A percentile compares a stretch with the other conserved stretches of the same genome.
Evolutionary conservation across 163 green algal species (phyloP).

Genomic region (Volvox carteri): DNA sequence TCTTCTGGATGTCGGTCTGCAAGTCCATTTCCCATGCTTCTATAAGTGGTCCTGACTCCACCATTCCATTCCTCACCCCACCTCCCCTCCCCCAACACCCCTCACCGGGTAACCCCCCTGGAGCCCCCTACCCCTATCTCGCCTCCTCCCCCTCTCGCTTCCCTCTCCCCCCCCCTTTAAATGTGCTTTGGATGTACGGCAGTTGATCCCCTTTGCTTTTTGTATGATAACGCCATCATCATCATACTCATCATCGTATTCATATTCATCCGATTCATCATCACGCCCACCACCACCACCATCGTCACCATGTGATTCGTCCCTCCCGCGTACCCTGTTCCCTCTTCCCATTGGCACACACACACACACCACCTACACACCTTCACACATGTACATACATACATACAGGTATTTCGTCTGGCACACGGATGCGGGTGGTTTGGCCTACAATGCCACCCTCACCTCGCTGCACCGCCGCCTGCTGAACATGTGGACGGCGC

Average conservation of each 20-base stretch:
- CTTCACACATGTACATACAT: neutral
- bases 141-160: neutral
- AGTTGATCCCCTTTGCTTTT: no score
- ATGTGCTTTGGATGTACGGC: no score
- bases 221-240: neutral
- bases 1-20: no score
- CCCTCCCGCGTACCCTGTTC: no score
- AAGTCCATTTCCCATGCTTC: no score
- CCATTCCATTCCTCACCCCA: neutral
- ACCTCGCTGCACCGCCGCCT: constrained; percentile 37
- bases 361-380: neutral
- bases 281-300: no score
- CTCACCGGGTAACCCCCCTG: neutral
- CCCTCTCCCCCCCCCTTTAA: neutral
- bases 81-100: neutral
- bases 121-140: neutral
- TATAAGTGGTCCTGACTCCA: no score
- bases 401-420: constrained; percentile 54
- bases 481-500: constrained; percentile 52
- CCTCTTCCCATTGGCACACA: neutral
- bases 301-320: no score
- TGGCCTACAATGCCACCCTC: constrained; percentile 55
- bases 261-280: no score
- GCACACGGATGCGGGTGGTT: constrained; percentile 11
- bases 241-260: no score